Conservation (phyloP, 1,139 yeast species). For the Ogataea hybrid region DNA sequence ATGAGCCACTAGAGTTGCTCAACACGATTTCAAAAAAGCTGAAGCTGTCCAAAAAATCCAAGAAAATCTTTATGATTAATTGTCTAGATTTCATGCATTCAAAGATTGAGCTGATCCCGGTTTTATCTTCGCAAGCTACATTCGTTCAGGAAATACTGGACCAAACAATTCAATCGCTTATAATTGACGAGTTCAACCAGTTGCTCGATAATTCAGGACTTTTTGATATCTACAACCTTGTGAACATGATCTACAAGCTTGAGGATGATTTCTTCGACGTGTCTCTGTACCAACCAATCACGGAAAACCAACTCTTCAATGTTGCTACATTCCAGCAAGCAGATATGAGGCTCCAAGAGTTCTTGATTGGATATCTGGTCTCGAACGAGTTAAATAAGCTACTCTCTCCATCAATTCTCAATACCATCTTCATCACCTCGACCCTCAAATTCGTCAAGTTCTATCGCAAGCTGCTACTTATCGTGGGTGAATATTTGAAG, state of each 20-base stretch:
- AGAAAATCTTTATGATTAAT: constrained; percentile 50
- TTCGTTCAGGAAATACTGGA: constrained; percentile 40
- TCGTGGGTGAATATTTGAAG: constrained; percentile 41
- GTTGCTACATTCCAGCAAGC: constrained; percentile 40
- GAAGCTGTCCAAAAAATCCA: constrained; percentile 23
- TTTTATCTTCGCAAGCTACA: constrained; percentile 29
- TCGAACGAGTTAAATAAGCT: constrained; percentile 55
- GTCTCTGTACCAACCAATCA: constrained; percentile 58
- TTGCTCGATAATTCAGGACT: constrained; percentile 51
- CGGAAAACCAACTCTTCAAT: constrained; percentile 60
- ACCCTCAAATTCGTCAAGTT: constrained; percentile 50
- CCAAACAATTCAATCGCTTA: constrained; percentile 36
- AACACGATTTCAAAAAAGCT: constrained; percentile 32
- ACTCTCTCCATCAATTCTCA: constrained; percentile 61
- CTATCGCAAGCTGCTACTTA: constrained; percentile 46
- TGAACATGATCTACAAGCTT: constrained; percentile 70
- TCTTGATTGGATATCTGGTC: constrained; percentile 60
- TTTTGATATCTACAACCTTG: constrained; percentile 55
- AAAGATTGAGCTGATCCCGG: constrained; percentile 49
- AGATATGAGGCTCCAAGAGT: constrained; percentile 44
- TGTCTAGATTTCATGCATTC: constrained; percentile 59
- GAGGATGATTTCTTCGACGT: constrained; percentile 51
- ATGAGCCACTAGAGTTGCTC: constrained; percentile 49
- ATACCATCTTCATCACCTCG: constrained; percentile 50
- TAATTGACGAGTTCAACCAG: constrained; percentile 30